These are phyloP conservation scores for Aspergillus sclerotiicarbonarius DNA, from an alignment of 495 filamentous ascomycete species.

Conservation along the genomic window DNA sequence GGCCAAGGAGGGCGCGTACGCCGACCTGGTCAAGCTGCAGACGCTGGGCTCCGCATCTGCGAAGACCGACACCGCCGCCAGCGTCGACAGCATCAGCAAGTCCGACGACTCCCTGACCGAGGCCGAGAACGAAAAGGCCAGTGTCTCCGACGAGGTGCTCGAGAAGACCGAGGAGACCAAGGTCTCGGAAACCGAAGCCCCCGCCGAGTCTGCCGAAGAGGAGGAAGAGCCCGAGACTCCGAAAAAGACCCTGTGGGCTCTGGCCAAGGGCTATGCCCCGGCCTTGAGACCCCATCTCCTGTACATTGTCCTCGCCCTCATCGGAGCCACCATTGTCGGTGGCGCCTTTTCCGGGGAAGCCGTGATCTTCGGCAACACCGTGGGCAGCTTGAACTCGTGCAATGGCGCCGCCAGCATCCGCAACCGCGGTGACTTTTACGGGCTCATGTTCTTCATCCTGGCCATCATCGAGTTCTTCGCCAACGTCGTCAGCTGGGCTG, in stretches of 20 bases:
- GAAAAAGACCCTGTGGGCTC: slow-evolving; percentile 30
- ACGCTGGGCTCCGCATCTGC: slow-evolving; percentile 28
- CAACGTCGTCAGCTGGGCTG: slow-evolving; percentile 48
- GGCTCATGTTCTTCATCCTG: slow-evolving; percentile 56
- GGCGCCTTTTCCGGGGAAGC: slow-evolving; percentile 50
- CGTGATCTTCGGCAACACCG: slow-evolving; percentile 53
- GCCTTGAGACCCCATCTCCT: slow-evolving; percentile 38
- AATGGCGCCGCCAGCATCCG: slow-evolving; percentile 33
- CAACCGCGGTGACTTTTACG: slow-evolving; percentile 46
- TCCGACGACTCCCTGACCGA: slow-evolving; percentile 29
- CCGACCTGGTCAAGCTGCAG: slow-evolving; percentile 44
- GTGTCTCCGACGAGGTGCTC: slow-evolving; percentile 14
- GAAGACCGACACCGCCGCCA: slow-evolving; percentile 21
- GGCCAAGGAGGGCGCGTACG: slow-evolving; percentile 43
- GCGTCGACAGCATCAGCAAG: slow-evolving; percentile 23
- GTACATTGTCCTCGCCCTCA: slow-evolving; percentile 33
- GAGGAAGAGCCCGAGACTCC: slow-evolving; percentile 33
- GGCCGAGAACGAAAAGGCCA: slow-evolving; percentile 21
- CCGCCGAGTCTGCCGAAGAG: slow-evolving; percentile 18
- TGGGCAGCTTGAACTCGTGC: slow-evolving; percentile 47
- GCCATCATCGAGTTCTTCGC: slow-evolving; percentile 53
- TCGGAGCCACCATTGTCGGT: slow-evolving; percentile 44
- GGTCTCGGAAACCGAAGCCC: slow-evolving; percentile 17
- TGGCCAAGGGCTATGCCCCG: slow-evolving; percentile 32
- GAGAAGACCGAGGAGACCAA: slow-evolving; percentile 19